Conservation (phyloP, 1,284 basidiomycete species). For the Hymenochaete sp. region DNA sequence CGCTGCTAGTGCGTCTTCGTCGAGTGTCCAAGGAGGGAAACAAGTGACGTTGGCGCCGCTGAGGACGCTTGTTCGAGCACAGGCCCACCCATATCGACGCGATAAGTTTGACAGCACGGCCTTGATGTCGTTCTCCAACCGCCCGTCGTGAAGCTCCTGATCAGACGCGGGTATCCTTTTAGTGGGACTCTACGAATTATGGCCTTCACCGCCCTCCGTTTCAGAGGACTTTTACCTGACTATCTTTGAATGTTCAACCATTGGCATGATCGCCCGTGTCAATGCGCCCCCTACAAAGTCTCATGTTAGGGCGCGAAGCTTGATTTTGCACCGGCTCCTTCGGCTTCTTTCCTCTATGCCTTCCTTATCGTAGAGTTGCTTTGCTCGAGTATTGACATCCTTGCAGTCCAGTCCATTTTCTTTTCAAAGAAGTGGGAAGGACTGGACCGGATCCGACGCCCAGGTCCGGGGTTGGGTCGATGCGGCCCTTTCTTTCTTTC, state of each 20-base stretch:
- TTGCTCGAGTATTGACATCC: background rate
- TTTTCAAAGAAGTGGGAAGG: background rate
- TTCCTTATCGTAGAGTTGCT: background rate
- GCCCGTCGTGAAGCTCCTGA: too few relatives aligned
- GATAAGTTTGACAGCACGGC: slow-evolving; percentile 56
- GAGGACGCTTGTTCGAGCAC: slow-evolving; percentile 37
- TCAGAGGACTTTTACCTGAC: too few relatives aligned
- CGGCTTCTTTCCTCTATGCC: background rate
- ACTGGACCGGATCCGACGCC: background rate
- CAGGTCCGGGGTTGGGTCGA: background rate
- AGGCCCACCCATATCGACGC: slow-evolving; percentile 45
- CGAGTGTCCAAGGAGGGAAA: slow-evolving; percentile 12
- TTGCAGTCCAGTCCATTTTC: background rate
- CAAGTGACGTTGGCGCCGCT: slow-evolving; percentile 44
- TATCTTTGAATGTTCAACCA: too few relatives aligned
- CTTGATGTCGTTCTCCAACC: slow-evolving; percentile 25
- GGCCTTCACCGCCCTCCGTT: too few relatives aligned
- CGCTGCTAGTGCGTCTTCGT: slow-evolving; percentile 12
- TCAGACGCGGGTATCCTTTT: too few relatives aligned
- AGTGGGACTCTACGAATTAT: too few relatives aligned
- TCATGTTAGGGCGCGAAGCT: background rate
- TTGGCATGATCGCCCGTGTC: too few relatives aligned
- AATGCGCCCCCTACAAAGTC: too few relatives aligned
- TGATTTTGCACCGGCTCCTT: background rate
- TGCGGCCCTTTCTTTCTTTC: background rate